Base-by-base conservation (phyloP, 257 asterid genomes). In the Thymus mandschuricus region DNA sequence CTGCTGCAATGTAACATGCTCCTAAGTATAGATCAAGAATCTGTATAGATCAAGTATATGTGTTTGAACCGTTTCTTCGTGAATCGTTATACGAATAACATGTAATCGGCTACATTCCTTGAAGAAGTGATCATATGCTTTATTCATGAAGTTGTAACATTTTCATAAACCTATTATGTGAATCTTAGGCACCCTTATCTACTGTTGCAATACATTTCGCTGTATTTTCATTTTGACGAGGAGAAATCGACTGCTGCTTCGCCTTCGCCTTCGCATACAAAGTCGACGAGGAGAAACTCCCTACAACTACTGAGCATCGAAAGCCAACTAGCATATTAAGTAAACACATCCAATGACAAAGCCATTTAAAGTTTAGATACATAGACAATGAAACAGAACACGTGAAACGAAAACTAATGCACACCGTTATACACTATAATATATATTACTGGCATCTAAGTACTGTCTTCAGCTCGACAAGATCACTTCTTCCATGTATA, bases 351-450 rank as follows among this genome's bases (percentile, higher is more conserved):
- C 64, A 80, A 64, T 70, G 6, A 10, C 70, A 67, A 44, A 74
- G 71, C 41, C 56, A 59, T 33, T 38, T 45, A 49, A 72, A 73
- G 69, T 70, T 43, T 50, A 40, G 34, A 61, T 70, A 82, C 81
- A 81, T 64, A 79, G 40, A 73, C 80, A 56, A 65, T 34, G 59
- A 6, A 67, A 29, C 15, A 66, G 38, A 56, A 13, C 46, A 68
- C 55, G 74, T 57, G 34, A 52, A 62, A 58, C 43, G 57, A 66
- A 72, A 51, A 71, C 69, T 38, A 78, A 68, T 40, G 78, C 65
- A 78, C 78, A 76, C 75, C 57, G 50, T 67, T 50, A 75, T 70
- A 77, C 70, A 81, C 69, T 52, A 66, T 6, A 66, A 69, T 45
- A 67, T 52, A 66, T 6, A 66, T 64, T 45, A 67, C 44, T 55